phyloP scores from a whole-genome alignment of 305 asterid species.

The Vinca major region DNA sequence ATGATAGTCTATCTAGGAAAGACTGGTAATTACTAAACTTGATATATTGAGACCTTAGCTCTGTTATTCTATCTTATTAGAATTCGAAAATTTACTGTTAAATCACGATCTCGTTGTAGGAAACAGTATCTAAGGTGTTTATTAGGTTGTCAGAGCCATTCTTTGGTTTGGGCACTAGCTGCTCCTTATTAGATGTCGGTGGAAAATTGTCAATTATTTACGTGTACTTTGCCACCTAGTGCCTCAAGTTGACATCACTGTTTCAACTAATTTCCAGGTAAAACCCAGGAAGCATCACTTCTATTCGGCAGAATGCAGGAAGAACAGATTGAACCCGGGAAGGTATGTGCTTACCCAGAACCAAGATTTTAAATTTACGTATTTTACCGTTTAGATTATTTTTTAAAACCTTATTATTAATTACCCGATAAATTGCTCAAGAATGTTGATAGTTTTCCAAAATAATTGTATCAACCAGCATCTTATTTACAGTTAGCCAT shows the following conservation, averaged over 20 bases:
- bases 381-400: too few relatives aligned
- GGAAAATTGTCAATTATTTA: not conserved
- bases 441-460: not conserved
- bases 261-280: constrained; percentile 42
- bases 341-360: constrained; percentile 32
- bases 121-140: not conserved
- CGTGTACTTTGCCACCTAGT: not conserved
- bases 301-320: constrained; percentile 70
- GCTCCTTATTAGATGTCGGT: not conserved
- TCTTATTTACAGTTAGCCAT: not conserved
- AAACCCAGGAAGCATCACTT: constrained; percentile 57
- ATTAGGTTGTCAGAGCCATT: not conserved
- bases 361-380: too few relatives aligned
- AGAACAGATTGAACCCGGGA: constrained; percentile 80
- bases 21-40: constrained; percentile 44
- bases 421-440: not conserved
- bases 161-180: not conserved
- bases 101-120: not conserved
- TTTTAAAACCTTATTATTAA: too few relatives aligned
- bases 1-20: constrained; percentile 77
- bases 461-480: not conserved
- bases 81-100: not conserved
- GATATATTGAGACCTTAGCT: constrained; percentile 1
- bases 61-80: not conserved
- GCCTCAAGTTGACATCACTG: not conserved